Percentiles rank a stretch among this genome's conserved stretches.
These are phyloP conservation scores for Rosellinia necatrix DNA, from an alignment of 2,329 filamentous ascomycete genomes.

Conservation along the genomic window DNA sequence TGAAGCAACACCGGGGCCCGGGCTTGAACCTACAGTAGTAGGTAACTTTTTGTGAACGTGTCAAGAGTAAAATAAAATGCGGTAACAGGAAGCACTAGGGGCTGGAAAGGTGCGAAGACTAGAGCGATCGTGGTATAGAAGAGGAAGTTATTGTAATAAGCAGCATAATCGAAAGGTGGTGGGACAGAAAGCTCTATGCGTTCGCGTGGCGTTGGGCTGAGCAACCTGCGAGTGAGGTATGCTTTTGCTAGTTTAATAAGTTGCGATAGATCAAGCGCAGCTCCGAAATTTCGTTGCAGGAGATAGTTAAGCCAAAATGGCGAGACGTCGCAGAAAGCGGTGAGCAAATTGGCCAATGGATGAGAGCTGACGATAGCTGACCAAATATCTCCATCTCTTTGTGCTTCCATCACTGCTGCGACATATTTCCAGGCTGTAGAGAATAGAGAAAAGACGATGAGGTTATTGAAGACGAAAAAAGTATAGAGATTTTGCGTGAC, in stretches of 20 bases:
- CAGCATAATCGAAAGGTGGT: constrained; percentile 87
- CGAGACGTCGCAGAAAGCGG: constrained; percentile 32
- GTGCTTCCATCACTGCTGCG: constrained; percentile 62
- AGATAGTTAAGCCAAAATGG: constrained; percentile 33
- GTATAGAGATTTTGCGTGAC: constrained; percentile 86
- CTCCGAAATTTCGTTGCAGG: constrained; percentile 85
- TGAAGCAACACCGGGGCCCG: background rate
- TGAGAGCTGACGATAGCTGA: constrained; percentile 67
- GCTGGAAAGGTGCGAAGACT: constrained; percentile 82
- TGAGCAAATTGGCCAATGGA: constrained; percentile 44
- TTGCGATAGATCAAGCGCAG: constrained; percentile 86
- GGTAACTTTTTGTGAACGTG: constrained; percentile 87
- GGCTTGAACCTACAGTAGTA: constrained; percentile 60
- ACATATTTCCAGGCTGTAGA: constrained; percentile 60
- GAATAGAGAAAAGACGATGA: constrained; percentile 90
- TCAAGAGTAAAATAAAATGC: constrained; percentile 88
- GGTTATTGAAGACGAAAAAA: constrained; percentile 95
- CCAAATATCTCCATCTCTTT: constrained; percentile 66
- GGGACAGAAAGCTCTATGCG: constrained; percentile 90
- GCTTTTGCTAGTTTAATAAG: constrained; percentile 79
- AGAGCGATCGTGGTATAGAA: constrained; percentile 88
- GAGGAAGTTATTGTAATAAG: constrained; percentile 95
- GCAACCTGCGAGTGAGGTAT: constrained; percentile 79
- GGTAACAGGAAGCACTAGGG: constrained; percentile 80
- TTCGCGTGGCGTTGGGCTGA: constrained; percentile 83